Percentiles rank a stretch among this genome's conserved stretches.
Conservation (phyloP, 2,329 filamentous ascomycete genomes). For the Trichoderma sp. region DNA sequence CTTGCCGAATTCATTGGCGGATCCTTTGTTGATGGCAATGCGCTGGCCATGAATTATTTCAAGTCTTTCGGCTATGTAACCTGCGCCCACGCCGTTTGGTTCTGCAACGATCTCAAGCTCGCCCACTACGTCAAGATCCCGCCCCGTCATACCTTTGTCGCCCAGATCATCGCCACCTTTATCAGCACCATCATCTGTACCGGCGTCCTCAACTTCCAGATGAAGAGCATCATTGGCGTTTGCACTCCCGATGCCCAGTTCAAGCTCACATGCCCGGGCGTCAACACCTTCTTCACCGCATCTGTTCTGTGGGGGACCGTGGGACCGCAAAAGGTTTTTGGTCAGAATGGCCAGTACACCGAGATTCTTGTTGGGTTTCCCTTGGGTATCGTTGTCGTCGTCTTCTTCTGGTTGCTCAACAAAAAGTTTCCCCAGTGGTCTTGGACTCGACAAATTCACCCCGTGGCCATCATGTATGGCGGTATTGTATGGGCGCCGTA, state of each 20-base stretch:
- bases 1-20: constrained; percentile 59
- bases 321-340: constrained; percentile 56
- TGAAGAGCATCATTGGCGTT: constrained; percentile 53
- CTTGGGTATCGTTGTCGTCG: constrained; percentile 51
- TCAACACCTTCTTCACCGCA: constrained; percentile 61
- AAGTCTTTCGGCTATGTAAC: constrained; percentile 57
- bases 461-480: constrained; percentile 53
- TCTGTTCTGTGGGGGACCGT: constrained; percentile 60
- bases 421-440: constrained; percentile 48
- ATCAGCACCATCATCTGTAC: constrained; percentile 56
- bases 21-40: constrained; percentile 55
- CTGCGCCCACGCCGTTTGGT: constrained; percentile 56
- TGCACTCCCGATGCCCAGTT: constrained; percentile 53
- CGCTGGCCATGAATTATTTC: constrained; percentile 59
- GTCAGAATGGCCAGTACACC: constrained; percentile 52
- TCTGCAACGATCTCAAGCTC: constrained; percentile 54
- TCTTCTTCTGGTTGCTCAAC: constrained; percentile 47
- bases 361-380: constrained; percentile 55
- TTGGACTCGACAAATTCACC: constrained; percentile 51
- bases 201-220: constrained; percentile 54
- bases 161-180: constrained; percentile 62
- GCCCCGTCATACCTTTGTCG: constrained; percentile 61
- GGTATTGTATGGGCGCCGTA: constrained; percentile 53
- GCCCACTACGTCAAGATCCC: constrained; percentile 65
- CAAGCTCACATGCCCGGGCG: constrained; percentile 56